These are phyloP conservation scores for sorghum (Sorghum bicolor) DNA, from an alignment of 176 grass and related monocot species.

Conservation along the genomic window Sorghum_bicolor_NCBIv3 NC_012873.2:62406001-62406500, in stretches of 20 bases:
- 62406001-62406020: not conserved
- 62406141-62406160: not conserved
- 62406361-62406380: too few species aligned
- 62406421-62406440: not conserved
- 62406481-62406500: not conserved
- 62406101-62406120: not conserved
- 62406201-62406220: not conserved
- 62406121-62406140: not conserved
- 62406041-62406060: not conserved
- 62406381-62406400: too few species aligned
- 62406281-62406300: not conserved
- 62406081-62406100: constrained; percentile 1
- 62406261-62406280: not conserved
- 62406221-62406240: not conserved
- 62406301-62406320: not conserved
- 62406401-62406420: too few species aligned
- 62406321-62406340: not conserved
- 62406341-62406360: not conserved
- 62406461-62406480: not conserved
- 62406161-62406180: not conserved
- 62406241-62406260: not conserved
- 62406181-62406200: not conserved
- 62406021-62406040: not conserved
- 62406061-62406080: not conserved
- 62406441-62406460: not conserved